These are phyloP conservation scores for Coemansia sp. DNA, from an alignment of 192 early-diverging fungal genomes.

Conservation along the genomic window DNA sequence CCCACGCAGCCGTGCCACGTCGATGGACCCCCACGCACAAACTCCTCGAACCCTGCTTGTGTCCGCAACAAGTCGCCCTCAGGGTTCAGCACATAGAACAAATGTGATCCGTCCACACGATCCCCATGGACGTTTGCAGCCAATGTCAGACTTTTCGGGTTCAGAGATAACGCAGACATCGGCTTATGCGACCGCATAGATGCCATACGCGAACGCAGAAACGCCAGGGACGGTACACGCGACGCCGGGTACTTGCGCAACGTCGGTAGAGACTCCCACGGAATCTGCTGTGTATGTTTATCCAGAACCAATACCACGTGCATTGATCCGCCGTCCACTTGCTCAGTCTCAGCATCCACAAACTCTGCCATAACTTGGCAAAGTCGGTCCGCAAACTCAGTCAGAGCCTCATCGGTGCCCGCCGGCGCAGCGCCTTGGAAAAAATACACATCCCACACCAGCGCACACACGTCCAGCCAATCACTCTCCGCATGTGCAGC, in stretches of 20 bases:
- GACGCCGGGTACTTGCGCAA: conserved; percentile 72
- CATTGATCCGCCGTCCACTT: background rate
- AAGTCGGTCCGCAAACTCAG: conserved; percentile 66
- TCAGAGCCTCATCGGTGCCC: conserved; percentile 45
- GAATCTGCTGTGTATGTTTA: conserved; percentile 78
- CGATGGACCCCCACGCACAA: conserved; percentile 6
- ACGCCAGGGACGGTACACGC: conserved; percentile 74
- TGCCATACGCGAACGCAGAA: conserved; percentile 65
- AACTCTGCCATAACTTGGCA: conserved; percentile 13
- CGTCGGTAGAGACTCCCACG: conserved; percentile 85
- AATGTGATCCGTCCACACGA: conserved; percentile 45
- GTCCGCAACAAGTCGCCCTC: conserved; percentile 81
- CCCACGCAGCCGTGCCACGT: conserved; percentile 77
- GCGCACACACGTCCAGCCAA: conserved; percentile 44
- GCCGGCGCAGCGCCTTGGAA: conserved; percentile 58
- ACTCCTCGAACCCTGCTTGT: conserved; percentile 70
- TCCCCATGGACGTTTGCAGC: background rate
- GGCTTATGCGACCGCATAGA: conserved; percentile 17
- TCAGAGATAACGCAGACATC: background rate
- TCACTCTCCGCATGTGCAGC: conserved; percentile 5
- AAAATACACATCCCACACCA: conserved; percentile 55
- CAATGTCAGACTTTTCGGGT: background rate
- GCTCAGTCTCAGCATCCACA: conserved; percentile 17
- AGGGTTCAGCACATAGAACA: conserved; percentile 91
- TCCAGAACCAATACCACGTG: conserved; percentile 87